Evolutionary conservation across 148 eudicot genomes (phyloP), one percentile per base, ranked within the genome.

Genomic region (Beta vulgaris): DNA sequence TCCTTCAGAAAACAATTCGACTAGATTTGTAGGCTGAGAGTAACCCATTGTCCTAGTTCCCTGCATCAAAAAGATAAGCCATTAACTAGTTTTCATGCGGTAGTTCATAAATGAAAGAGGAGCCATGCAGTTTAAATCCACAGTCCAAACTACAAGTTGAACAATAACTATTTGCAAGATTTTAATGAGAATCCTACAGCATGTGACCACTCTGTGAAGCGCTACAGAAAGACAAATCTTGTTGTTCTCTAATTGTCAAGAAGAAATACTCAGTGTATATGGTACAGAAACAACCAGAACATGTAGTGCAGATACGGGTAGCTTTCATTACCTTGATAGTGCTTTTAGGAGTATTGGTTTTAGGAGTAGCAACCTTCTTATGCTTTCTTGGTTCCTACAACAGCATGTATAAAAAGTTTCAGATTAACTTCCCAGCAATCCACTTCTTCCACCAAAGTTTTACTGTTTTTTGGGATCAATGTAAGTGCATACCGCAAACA

Each of bases 1-100:
- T 43, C 97, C 99, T 87, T 95, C 99, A 49, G 94, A 77, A 84
- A 95, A 95, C 84, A 95, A 71, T 79, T 92, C 98, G n/a, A 94
- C 99, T 39, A 95, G 87, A 82, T 88, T 89, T 81, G 90, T 71
- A 82, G 90, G 87, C 73, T 84, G 87, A 82, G 84, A 75, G 68
- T 76, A 80, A 28, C 68, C 76, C 73, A 63, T 76, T 67, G 80
- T 83, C 69, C 78, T 84, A 67, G 72, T 82, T 80, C 83, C 86
- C 98, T 89, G 91, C 68, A 76, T 36, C 69, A 71, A 53, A 54
- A 82, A 66, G 42, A 71, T 29, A 53, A 32, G 54, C 21, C 55
- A 39, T 40, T 3, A 71, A 10, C 2, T 51, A 64, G 11, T 53
- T 49, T 62, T 37, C 29, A 32, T 32, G 34, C 36, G 7, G 42